Evolutionary conservation across 164 flowering plant species (phyloP).

Genomic region (Euptelea pleiosperma): DNA sequence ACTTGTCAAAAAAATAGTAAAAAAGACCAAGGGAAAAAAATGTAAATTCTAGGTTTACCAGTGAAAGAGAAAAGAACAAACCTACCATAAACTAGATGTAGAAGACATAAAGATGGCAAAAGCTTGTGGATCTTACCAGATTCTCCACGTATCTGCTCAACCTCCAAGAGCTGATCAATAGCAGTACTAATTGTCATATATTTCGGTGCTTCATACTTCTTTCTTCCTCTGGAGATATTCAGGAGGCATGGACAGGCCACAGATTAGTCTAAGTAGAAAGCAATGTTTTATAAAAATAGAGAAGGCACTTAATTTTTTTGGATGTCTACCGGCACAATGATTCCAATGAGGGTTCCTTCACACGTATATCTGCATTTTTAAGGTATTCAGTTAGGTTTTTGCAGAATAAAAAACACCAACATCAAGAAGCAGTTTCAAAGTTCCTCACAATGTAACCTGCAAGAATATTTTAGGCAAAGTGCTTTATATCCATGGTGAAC

Average conservation of each 20-base stretch:
- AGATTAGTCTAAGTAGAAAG: background rate
- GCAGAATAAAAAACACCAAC: too few relatives aligned
- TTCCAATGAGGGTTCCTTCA: conserved; percentile 87
- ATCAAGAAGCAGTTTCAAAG: background rate
- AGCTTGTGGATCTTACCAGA: conserved; percentile 44
- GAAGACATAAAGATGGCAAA: too few relatives aligned
- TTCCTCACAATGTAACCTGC: background rate
- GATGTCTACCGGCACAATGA: conserved; percentile 71
- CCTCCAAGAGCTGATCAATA: conserved; percentile 91
- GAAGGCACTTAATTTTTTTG: background rate
- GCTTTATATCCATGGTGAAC: too few relatives aligned
- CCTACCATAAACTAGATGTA: too few relatives aligned
- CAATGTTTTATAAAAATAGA: background rate
- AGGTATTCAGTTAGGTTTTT: background rate
- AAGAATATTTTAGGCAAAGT: too few relatives aligned
- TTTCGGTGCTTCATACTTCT: conserved; percentile 82
- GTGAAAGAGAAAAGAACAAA: too few relatives aligned
- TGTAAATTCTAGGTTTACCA: too few relatives aligned
- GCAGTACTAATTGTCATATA: conserved; percentile 85
- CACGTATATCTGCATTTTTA: conserved; percentile 74
- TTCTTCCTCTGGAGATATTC: conserved; percentile 61
- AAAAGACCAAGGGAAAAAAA: too few relatives aligned
- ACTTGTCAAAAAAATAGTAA: too few relatives aligned
- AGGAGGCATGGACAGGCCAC: conserved; percentile 1
- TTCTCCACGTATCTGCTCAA: conserved; percentile 51